These are phyloP conservation scores for Russula earlei DNA, from an alignment of 768 basidiomycete genomes.

Conservation along the genomic window DNA sequence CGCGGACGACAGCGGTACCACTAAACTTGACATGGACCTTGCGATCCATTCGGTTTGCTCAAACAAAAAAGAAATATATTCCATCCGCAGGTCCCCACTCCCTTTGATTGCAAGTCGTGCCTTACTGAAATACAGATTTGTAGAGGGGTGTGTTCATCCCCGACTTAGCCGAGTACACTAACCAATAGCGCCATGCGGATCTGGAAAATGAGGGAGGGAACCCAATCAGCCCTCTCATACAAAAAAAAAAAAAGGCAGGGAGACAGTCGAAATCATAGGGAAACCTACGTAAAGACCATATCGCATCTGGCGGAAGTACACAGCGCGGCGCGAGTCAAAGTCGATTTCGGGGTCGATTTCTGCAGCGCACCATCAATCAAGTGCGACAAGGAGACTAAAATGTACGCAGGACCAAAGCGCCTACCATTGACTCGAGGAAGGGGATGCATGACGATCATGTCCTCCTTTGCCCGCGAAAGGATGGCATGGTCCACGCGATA, in stretches of 20 bases:
- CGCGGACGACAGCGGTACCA: too few relatives aligned
- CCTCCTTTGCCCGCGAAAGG: slow-evolving; percentile 85
- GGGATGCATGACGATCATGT: slow-evolving; percentile 99
- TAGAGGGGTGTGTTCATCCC: background rate
- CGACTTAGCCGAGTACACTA: slow-evolving; percentile 28
- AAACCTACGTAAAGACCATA: slow-evolving; percentile 92
- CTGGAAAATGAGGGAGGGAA: slow-evolving; percentile 21
- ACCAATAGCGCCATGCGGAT: slow-evolving; percentile 47
- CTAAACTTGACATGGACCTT: too few relatives aligned
- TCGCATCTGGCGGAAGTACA: slow-evolving; percentile 98
- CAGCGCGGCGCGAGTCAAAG: slow-evolving; percentile 87
- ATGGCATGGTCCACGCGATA: slow-evolving; percentile 94
- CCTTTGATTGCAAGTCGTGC: too few relatives aligned
- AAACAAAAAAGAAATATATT: too few relatives aligned
- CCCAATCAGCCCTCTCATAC: background rate
- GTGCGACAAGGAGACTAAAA: slow-evolving; percentile 11
- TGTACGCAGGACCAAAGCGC: slow-evolving; percentile 18
- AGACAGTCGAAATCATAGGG: background rate
- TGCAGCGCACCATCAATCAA: slow-evolving; percentile 25
- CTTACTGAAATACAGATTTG: too few relatives aligned
- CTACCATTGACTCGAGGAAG: slow-evolving; percentile 82
- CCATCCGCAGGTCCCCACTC: too few relatives aligned
- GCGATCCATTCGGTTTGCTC: too few relatives aligned
- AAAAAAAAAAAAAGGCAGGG: background rate
- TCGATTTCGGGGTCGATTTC: slow-evolving; percentile 99